Conservation (phyloP, 345 rosid species). For the Durio zibethinus region DNA sequence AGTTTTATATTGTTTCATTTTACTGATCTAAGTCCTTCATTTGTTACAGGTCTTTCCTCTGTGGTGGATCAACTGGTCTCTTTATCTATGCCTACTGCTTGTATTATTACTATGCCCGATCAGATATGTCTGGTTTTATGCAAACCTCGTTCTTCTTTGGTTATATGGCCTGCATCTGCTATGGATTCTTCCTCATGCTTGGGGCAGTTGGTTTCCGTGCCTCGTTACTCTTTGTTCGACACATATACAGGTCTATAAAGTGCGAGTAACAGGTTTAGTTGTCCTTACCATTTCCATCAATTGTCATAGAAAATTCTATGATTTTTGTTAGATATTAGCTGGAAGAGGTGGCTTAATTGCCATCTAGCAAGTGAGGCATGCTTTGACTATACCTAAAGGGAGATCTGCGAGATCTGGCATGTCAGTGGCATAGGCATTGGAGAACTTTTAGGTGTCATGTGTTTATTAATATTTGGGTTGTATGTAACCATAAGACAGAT, state of each 20-base stretch:
- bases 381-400: background rate
- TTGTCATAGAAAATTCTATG: slow-evolving; percentile 1
- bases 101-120: slow-evolving; percentile 69
- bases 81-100: slow-evolving; percentile 73
- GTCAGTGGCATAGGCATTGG: background rate
- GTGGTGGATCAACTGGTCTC: slow-evolving; percentile 80
- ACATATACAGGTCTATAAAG: slow-evolving; percentile 72
- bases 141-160: slow-evolving; percentile 86
- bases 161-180: slow-evolving; percentile 87
- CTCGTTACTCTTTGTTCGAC: slow-evolving; percentile 64
- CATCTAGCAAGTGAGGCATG: background rate
- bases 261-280: slow-evolving; percentile 51
- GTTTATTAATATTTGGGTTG: slow-evolving; percentile 5
- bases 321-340: slow-evolving; percentile 10
- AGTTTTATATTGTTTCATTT: background rate
- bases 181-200: slow-evolving; percentile 84
- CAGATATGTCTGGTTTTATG: slow-evolving; percentile 88
- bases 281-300: slow-evolving; percentile 9
- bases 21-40: slow-evolving; percentile 1
- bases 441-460: slow-evolving; percentile 4
- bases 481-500: slow-evolving; percentile 13
- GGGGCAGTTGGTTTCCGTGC: slow-evolving; percentile 80
- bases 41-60: slow-evolving; percentile 59
- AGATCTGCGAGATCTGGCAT: background rate
- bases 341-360: background rate